Evolutionary conservation across 805 yeast species (phyloP).

Genomic region (Candida multigemmis): DNA sequence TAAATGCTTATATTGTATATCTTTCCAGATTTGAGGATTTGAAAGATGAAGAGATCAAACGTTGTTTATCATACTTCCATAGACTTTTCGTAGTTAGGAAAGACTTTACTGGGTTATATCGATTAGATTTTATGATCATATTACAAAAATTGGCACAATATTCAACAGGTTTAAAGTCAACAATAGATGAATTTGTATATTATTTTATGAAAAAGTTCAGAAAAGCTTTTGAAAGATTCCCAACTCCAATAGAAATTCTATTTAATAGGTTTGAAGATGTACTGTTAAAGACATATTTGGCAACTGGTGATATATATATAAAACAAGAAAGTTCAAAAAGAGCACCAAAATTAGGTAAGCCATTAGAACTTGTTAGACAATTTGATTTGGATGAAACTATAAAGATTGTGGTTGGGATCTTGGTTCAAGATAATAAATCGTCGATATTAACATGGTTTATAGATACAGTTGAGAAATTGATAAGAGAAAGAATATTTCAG

Average conservation of each 20-base stretch:
- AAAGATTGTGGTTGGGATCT: slow-evolving; percentile 40
- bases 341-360: slow-evolving; percentile 24
- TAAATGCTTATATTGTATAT: slow-evolving; percentile 57
- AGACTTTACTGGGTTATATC: slow-evolving; percentile 47
- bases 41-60: slow-evolving; percentile 47
- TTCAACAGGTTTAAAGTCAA: slow-evolving; percentile 39
- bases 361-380: slow-evolving; percentile 22
- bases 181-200: slow-evolving; percentile 54
- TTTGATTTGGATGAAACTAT: slow-evolving; percentile 36
- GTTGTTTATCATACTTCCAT: slow-evolving; percentile 63
- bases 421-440: slow-evolving; percentile 32
- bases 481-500: slow-evolving; percentile 11
- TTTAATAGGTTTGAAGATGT: slow-evolving; percentile 49
- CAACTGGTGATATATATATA: slow-evolving; percentile 46
- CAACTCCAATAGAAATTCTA: slow-evolving; percentile 58
- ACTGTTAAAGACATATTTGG: slow-evolving; percentile 40
- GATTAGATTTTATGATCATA: slow-evolving; percentile 69
- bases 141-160: slow-evolving; percentile 41
- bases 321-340: slow-evolving; percentile 7
- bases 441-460: slow-evolving; percentile 39
- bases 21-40: slow-evolving; percentile 57
- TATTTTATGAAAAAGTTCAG: slow-evolving; percentile 57
- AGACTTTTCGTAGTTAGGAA: slow-evolving; percentile 52
- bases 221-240: slow-evolving; percentile 35
- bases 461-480: slow-evolving; percentile 23